A percentile compares a stretch with the other conserved stretches of the same genome.
Conservation (phyloP, 306 rosid species). For the Ammopiptanthus mongolicus region DNA sequence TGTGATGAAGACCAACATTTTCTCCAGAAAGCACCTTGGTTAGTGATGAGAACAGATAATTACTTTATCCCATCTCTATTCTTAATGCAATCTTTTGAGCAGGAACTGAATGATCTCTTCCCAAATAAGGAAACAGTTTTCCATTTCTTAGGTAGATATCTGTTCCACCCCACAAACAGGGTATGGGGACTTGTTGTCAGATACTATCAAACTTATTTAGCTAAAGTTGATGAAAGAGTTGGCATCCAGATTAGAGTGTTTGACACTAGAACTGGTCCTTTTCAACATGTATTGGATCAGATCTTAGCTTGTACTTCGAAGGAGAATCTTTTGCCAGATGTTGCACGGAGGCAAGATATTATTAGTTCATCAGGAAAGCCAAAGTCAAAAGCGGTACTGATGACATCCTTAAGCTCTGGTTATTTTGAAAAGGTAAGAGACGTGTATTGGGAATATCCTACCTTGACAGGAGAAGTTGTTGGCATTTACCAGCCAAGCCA, state of each 20-base stretch:
- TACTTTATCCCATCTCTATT: constrained; percentile 64
- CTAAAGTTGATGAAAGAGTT: constrained; percentile 57
- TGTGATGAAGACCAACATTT: constrained; percentile 60
- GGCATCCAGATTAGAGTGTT: constrained; percentile 74
- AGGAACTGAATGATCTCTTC: constrained; percentile 54
- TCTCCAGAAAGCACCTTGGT: constrained; percentile 53
- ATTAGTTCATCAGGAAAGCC: constrained; percentile 18
- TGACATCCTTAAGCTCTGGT: constrained; percentile 64
- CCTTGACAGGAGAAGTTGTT: constrained; percentile 55
- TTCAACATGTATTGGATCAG: constrained; percentile 66
- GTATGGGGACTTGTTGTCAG: constrained; percentile 70
- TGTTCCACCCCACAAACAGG: constrained; percentile 61
- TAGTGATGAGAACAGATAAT: constrained; percentile 63
- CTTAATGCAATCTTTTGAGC: constrained; percentile 65
- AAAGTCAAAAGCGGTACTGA: constrained; percentile 51
- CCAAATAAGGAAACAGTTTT: constrained; percentile 64
- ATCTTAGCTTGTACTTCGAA: constrained; percentile 53
- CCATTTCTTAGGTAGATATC: constrained; percentile 70
- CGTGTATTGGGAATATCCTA: constrained; percentile 67
- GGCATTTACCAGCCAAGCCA: constrained; percentile 70
- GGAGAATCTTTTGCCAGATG: constrained; percentile 54
- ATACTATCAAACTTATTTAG: constrained; percentile 61
- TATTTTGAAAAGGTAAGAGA: constrained; percentile 55
- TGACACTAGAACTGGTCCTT: constrained; percentile 56
- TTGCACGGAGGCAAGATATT: constrained; percentile 18